phyloP scores from a whole-genome alignment of 768 basidiomycete genomes.

The Leccinum rimulosum region DNA sequence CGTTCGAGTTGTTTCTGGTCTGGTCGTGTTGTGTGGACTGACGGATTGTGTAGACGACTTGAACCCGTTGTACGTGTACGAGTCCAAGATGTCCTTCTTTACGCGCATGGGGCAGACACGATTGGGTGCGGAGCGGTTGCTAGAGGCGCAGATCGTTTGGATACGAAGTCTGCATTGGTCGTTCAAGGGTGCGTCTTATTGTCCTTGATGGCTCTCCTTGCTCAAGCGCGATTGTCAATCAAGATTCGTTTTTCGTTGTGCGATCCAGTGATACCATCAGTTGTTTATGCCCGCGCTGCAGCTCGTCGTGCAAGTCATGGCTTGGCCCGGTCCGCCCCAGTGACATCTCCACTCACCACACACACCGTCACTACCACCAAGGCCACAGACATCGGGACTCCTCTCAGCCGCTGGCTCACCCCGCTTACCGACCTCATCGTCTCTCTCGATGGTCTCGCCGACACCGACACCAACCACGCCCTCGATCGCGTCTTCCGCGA shows the following conservation, averaged over 20 bases:
- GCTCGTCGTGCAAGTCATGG: no score
- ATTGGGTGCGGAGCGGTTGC: constrained; percentile 77
- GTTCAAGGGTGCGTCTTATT: constrained; percentile 60
- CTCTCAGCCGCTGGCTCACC: no score
- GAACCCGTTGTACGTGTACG: constrained; percentile 90
- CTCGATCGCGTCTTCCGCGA: constrained; percentile 51
- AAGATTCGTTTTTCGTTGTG: constrained; percentile 85
- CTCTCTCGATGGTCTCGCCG: constrained; percentile 40
- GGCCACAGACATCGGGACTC: no score
- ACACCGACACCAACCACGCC: constrained; percentile 34
- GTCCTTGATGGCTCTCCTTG: background rate
- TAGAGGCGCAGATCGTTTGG: constrained; percentile 74
- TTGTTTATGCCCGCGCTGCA: constrained; percentile 23
- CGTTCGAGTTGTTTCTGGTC: constrained; percentile 1
- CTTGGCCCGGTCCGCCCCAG: no score
- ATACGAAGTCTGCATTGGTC: constrained; percentile 81
- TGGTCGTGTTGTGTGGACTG: background rate
- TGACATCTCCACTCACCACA: no score
- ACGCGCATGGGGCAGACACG: constrained; percentile 80
- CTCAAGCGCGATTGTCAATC: constrained; percentile 44
- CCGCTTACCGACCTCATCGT: constrained; percentile 39
- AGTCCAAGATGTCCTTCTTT: constrained; percentile 90
- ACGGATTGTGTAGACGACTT: constrained; percentile 61
- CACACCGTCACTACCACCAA: no score
- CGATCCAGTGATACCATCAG: constrained; percentile 88